Evolutionary conservation across 2,329 filamentous ascomycete species (phyloP), one percentile per base, ranked within the genome.

Genomic region (Fusarium sp.): DNA sequence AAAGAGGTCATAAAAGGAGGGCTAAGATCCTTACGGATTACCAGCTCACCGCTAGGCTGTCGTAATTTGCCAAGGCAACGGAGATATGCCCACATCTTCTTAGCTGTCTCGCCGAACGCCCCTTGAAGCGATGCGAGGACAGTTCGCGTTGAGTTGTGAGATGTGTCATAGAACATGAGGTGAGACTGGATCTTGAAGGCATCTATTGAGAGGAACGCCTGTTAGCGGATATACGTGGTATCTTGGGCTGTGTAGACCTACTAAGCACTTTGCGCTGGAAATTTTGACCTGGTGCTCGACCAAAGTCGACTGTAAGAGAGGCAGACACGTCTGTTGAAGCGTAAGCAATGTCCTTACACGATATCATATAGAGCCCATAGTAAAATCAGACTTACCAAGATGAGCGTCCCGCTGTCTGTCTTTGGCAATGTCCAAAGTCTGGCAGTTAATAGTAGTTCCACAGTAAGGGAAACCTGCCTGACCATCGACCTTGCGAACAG

Each of bases 161-260:
- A 83, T 6, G 93, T 93, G 80, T 97, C 94, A 76, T 94, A 92
- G 80, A 94, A 93, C 91, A 97, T 95, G 58, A 90, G 86, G 76
- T 96, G 93, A 60, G 95, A 92, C 80, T 97, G 94, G 61, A 96
- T 91, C 80, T 95, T 95, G 85, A 98, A 94, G 5, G 91, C 84
- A 76, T 87, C 88, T 90, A 59, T 36, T 5, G 16, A n/a, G 22
- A 16, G 46, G 42, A 49, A 17, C 0, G 16, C 7, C 35, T 38
- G 35, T 38, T 38, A 38, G 35, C n/a, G n/a, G n/a, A n/a, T n/a
- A n/a, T n/a, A n/a, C n/a, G n/a, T n/a, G n/a, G n/a, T n/a, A n/a
- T n/a, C n/a, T n/a, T n/a, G n/a, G n/a, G n/a, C n/a, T n/a, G n/a
- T n/a, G n/a, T n/a, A n/a, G n/a, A 31, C 81, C 85, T 85, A 91